Evolutionary conservation across 2,329 filamentous ascomycete genomes (phyloP), one percentile per base, ranked within the genome.

Genomic region (Cryphonectria nitschkei): DNA sequence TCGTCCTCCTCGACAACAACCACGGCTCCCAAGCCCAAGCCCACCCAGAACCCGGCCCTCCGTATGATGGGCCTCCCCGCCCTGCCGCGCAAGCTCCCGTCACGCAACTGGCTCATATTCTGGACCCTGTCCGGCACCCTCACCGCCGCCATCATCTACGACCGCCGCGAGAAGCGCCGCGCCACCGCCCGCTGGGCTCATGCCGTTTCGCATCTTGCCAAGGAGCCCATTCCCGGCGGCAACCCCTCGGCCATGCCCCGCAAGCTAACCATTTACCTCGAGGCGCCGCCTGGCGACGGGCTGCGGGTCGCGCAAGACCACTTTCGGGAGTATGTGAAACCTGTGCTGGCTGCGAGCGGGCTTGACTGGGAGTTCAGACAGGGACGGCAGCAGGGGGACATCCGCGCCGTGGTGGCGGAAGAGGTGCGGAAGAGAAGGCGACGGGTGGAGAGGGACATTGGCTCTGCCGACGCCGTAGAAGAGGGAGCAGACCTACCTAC

Each of bases 21-120:
- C 74, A 19, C 74, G 74, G 60, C 58, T 70, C 32, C 71, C 76
- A 79, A 52, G 41, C 43, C 63, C 16, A 50, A 46, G 75, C 77
- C 82, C 63, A 81, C 84, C 76, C 84, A 87, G 65, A 95, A 95
- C 81, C 92, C 91, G 60, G 92, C 90, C 68, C 88, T 93, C 76
- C 89, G 88, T 74, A 92, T 93, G 87, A 89, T 96, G 83, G 95
- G 95, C 70, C 84, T 99, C 71, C 95, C 95, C 66, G 92, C 91
- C 75, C 88, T 98, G 73, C 92, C 93, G 72, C 87, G 90, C 76
- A 94, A 90, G 81, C 89, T 99, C 26, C 96, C 96, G 9, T 98
- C 95, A 26, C 92, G 96, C 73, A 98, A 98, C 80, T 99, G 96
- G 96, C 89, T 96, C 82, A 98, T 99, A 77, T 99, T 99, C 84